Conservation (phyloP, 441 rosid species). For the Gossypium davidsonii region DNA sequence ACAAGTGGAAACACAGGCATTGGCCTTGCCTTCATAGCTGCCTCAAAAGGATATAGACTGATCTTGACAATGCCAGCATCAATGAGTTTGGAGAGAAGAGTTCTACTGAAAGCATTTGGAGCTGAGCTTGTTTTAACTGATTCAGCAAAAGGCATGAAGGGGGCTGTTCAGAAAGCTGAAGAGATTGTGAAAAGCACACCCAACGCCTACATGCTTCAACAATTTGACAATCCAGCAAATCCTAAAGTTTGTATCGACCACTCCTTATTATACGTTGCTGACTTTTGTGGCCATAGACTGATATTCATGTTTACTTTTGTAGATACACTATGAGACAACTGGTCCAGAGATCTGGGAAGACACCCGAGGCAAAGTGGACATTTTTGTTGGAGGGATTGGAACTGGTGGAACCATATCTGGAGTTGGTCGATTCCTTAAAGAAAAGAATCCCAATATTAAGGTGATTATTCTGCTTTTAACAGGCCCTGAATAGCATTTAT, state of each 20-base stretch:
- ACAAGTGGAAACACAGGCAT: constrained; percentile 98
- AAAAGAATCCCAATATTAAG: constrained; percentile 79
- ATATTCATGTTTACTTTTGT: constrained; percentile 21
- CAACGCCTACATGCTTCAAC: constrained; percentile 79
- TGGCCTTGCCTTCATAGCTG: constrained; percentile 94
- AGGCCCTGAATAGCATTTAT: background rate
- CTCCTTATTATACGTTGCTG: background rate
- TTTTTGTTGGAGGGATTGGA: constrained; percentile 86
- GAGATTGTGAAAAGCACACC: constrained; percentile 76
- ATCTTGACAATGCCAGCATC: constrained; percentile 95
- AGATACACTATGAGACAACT: constrained; percentile 94
- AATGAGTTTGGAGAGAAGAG: constrained; percentile 94
- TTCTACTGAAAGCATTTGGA: constrained; percentile 88
- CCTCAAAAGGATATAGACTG: constrained; percentile 79
- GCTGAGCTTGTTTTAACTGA: constrained; percentile 89
- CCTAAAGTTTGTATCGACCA: constrained; percentile 57
- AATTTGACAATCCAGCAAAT: constrained; percentile 95
- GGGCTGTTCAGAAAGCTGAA: constrained; percentile 90
- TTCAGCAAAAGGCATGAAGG: constrained; percentile 89
- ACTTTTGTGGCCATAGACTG: constrained; percentile 7
- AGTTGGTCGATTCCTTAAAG: constrained; percentile 71
- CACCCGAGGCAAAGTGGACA: constrained; percentile 85
- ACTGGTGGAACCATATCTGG: constrained; percentile 96
- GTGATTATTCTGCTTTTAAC: constrained; percentile 26
- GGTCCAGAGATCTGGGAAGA: constrained; percentile 99